Base-by-base conservation (phyloP, 257 asterid species). In the Verbena officinalis region DNA sequence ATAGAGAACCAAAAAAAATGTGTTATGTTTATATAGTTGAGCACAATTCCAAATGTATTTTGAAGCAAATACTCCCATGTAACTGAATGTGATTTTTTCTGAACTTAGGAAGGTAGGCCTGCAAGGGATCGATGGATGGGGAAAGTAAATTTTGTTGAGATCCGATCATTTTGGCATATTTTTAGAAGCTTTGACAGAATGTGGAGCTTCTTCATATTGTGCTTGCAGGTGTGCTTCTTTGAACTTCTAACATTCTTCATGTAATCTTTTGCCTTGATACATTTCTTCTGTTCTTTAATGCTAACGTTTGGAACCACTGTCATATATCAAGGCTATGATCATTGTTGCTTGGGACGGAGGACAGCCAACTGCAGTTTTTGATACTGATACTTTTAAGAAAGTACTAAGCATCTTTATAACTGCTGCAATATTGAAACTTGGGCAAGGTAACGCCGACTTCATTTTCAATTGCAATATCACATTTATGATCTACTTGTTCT, bases 181-280 rank as follows among this genome's bases (percentile, higher is more conserved):
- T 94, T 86, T 69, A 84, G 99, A 84, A 94, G 99, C 84, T 94
- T 90, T 53, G 89, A 90, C 83, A 83, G 99, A 79, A 90, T 94
- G 97, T 94, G 99, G 99, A 86, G 95, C 74, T 94, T 94, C 89
- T 90, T 88, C 83, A 94, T 94, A 73, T 78, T 94, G 87, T 84
- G 95, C 82, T 75, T 94, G 80, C 99, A 94, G 99, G 99, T 94
- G 50, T 44, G 65, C 59, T 33, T 57, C 63, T 70, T 74, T 65
- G 38, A 21, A 23, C 50, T 55, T 57, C 30, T 58, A 55, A 14
- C 31, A 36, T 59, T 45, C 62, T 39, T 39, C 59, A 39, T 52
- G 65, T 69, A 31, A 40, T 62, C 55, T 23, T 65, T 31, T 5
- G 62, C 60, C 48, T 59, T 22, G 42, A 36, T 63, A 20, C 4